phyloP scores from a whole-genome alignment of 345 rosid genomes.

The rapeseed (Brassica napus) region DNA sequence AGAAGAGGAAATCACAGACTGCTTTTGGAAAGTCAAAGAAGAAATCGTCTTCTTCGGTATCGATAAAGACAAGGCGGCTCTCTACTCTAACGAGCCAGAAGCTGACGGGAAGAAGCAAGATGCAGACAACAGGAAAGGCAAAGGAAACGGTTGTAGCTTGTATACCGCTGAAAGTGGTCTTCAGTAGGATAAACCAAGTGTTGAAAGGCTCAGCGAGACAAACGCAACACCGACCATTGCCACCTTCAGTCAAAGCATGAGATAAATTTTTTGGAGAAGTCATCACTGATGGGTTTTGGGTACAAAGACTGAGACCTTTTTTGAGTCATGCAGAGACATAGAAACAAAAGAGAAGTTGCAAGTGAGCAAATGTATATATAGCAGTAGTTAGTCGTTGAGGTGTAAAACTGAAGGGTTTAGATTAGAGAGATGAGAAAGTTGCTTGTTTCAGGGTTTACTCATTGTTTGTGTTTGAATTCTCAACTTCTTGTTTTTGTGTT shows the following conservation, averaged over 20 bases:
- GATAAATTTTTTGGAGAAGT: background rate
- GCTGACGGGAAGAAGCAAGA: slow-evolving; percentile 41
- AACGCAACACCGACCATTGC: slow-evolving; percentile 34
- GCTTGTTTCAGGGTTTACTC: slow-evolving; percentile 17
- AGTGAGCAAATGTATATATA: slow-evolving; percentile 33
- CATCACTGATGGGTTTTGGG: slow-evolving; percentile 16
- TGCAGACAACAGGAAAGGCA: slow-evolving; percentile 54
- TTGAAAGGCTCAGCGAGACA: slow-evolving; percentile 69
- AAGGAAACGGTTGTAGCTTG: slow-evolving; percentile 72
- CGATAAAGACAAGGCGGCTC: slow-evolving; percentile 74
- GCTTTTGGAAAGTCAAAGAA: slow-evolving; percentile 43
- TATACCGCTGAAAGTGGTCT: slow-evolving; percentile 85
- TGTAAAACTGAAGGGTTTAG: slow-evolving; percentile 22
- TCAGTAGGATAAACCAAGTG: slow-evolving; percentile 86
- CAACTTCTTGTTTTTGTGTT: background rate
- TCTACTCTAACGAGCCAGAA: slow-evolving; percentile 71
- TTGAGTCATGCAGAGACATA: slow-evolving; percentile 3
- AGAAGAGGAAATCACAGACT: slow-evolving; percentile 40
- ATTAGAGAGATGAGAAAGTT: slow-evolving; percentile 28
- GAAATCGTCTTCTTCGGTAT: slow-evolving; percentile 50
- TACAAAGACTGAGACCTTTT: slow-evolving; percentile 9
- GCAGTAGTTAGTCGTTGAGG: slow-evolving; percentile 1
- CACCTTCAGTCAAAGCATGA: slow-evolving; percentile 39
- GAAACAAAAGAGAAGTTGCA: slow-evolving; percentile 3
- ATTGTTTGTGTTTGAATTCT: slow-evolving; percentile 18